Base-by-base conservation (phyloP, 2,329 filamentous ascomycete species). In the Coniochaeta prunicola region DNA sequence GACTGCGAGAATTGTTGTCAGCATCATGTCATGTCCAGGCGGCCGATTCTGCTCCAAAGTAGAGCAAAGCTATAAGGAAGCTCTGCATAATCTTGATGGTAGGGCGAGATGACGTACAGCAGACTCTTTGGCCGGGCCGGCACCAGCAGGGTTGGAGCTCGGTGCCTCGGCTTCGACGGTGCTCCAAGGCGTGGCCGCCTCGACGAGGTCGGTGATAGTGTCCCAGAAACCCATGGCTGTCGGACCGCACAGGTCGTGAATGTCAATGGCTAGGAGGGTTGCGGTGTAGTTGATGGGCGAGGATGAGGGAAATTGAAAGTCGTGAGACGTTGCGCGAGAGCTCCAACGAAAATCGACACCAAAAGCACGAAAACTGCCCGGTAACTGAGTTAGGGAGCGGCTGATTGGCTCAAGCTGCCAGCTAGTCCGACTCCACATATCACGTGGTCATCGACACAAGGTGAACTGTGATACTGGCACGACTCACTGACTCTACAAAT, bases 201-300 rank as follows among this genome's bases (percentile, higher is more conserved):
- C 83, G 70, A 86, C 76, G 71, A 88, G 76, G 71, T 87, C 85
- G 70, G 78, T 79, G 69, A 86, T 80, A 66, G 80, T 76, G 74
- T 87, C 83, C 82, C 84, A 87, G 77, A 87, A 79, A 77, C 83
- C 84, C 85, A 88, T 88, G 74, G 73, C 73, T 55, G 15, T 71
- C 70, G 67, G 74, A 72, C 73, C 75, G 70, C 24, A 65, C 63
- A 70, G 72, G 64, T 73, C 68, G 72, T 74, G 68, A 68, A 45
- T 65, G 61, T 64, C 62, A 63, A 63, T 62, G 64, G 61, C 61
- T 57, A 60, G 64, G 66, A 65, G 60, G 67, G 65, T 64, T 65
- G 63, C 64, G 64, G 59, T 68, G 63, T 28, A 64, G 60, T 57
- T 60, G 59, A 61, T 55, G 58, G n/a, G 60, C 26, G 26, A 13